phyloP scores from a whole-genome alignment of 1,284 basidiomycete species.

The Austropuccinia psidii region DNA sequence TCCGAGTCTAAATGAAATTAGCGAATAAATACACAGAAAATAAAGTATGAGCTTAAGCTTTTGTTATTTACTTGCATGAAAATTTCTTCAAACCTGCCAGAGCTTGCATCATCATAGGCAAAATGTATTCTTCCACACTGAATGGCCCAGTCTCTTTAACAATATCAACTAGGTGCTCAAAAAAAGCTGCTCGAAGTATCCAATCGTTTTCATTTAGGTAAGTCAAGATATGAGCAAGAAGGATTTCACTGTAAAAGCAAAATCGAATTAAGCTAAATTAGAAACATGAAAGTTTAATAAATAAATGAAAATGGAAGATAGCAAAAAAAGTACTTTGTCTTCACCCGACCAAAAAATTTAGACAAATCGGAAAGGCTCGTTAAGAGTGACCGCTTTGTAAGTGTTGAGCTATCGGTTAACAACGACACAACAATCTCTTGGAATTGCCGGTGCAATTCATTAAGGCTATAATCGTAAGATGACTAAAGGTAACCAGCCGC shows the following conservation, averaged over 20 bases:
- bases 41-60: not conserved
- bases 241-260: conserved; percentile 57
- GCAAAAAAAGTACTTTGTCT: conserved; percentile 57
- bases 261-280: not conserved
- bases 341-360: conserved; percentile 82
- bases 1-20: conserved; percentile 64
- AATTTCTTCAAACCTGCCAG: conserved; percentile 60
- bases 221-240: conserved; percentile 96
- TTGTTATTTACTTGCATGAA: not conserved
- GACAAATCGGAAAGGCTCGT: conserved; percentile 77
- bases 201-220: conserved; percentile 92
- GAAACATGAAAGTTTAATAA: not conserved
- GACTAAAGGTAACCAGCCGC: conserved; percentile 48
- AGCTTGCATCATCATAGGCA: conserved; percentile 90
- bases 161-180: conserved; percentile 89
- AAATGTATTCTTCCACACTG: conserved; percentile 59
- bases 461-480: conserved; percentile 75
- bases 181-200: conserved; percentile 81
- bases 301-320: not conserved
- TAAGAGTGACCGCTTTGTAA: conserved; percentile 56
- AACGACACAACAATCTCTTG: conserved; percentile 78
- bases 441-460: conserved; percentile 73
- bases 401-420: conserved; percentile 53
- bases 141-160: conserved; percentile 46
- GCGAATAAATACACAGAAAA: not conserved